Evolutionary conservation across 495 filamentous ascomycete species (phyloP), one percentile per base, ranked within the genome.

Genomic region (Apodospora peruviana): DNA sequence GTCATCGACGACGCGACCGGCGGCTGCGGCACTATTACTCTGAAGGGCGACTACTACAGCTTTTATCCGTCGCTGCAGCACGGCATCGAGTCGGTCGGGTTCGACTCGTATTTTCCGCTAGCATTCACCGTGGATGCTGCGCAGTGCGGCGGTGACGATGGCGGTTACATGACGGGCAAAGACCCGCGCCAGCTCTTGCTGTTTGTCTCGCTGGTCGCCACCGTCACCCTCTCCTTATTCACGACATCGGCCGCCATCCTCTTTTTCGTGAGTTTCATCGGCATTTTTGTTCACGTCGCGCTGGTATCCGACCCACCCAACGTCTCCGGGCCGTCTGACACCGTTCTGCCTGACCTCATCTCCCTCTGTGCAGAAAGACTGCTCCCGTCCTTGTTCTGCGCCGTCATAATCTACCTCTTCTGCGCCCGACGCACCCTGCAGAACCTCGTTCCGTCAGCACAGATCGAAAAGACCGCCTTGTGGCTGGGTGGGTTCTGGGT

Each of bases 401-500:
- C 79, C 8, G 86, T 80, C 57, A 86, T 90, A 36, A 71, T 93
- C 32, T 90, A 85, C 63, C 76, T 74, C 53, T 83, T 84, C 64
- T 72, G 72, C 18, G 60, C 74, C 7, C 58, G 67, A 17, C 61
- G 68, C 21, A 63, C 68, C 4, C 69, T 90, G 19, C 59, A 54
- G 18, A 77, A 76, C 9, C 71, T 88, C 9, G 77, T 75, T 0
- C 79, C 83, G 3, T 75, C 74, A 0, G 81, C 80, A 2, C 81
- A 86, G 48, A 23, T 88, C 16, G 85, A 87, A 50, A 88, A 85
- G 69, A 82, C 86, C 0, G 53, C 91, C n/a, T 68, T 91, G 23
- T 91, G 83, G 76, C 66, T 93, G 9, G 85, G 86, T 1, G 75
- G 75, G 9, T 81, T 79, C 32, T 93, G 90, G 80, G 74, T 91